Evolutionary conservation across 1,139 yeast genomes (phyloP).

Genomic region (Meyerozyma sp.): DNA sequence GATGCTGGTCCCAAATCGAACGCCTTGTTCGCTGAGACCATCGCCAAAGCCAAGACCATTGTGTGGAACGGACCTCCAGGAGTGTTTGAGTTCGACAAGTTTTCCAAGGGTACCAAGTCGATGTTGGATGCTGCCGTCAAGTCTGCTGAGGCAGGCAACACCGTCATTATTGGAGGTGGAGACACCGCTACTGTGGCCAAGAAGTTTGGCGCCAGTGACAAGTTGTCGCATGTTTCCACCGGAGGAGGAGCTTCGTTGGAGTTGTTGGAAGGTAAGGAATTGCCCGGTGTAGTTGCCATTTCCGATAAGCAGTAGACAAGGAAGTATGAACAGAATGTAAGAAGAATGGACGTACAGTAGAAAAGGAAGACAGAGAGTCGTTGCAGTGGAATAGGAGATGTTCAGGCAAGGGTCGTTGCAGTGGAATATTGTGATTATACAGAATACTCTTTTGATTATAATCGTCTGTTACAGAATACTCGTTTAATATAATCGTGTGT

Average conservation of each 20-base stretch:
- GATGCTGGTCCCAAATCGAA: conserved; percentile 89
- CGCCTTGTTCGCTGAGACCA: conserved; percentile 69
- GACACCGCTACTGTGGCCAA: conserved; percentile 98
- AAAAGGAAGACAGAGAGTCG: too few relatives aligned
- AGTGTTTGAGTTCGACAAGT: conserved; percentile 91
- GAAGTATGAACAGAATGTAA: too few relatives aligned
- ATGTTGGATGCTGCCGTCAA: conserved; percentile 81
- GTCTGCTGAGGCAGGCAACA: conserved; percentile 83
- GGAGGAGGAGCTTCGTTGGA: conserved; percentile 99
- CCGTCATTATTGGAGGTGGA: conserved; percentile 98
- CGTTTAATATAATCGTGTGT: too few relatives aligned
- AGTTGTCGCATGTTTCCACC: conserved; percentile 94
- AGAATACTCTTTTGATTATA: too few relatives aligned
- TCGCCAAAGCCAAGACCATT: conserved; percentile 89
- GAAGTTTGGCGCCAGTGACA: conserved; percentile 92
- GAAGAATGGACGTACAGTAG: neutral
- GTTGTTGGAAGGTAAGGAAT: conserved; percentile 93
- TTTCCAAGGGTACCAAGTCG: conserved; percentile 85
- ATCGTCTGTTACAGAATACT: too few relatives aligned
- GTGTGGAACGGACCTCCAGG: conserved; percentile 99
- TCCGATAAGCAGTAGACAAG: conserved; percentile 55
- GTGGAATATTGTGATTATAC: too few relatives aligned
- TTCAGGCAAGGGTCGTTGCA: too few relatives aligned
- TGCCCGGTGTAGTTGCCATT: conserved; percentile 94
- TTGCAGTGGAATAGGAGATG: too few relatives aligned